Base-by-base conservation (phyloP, 352 stramenopile species). In the Phytophthora capsici region DNA sequence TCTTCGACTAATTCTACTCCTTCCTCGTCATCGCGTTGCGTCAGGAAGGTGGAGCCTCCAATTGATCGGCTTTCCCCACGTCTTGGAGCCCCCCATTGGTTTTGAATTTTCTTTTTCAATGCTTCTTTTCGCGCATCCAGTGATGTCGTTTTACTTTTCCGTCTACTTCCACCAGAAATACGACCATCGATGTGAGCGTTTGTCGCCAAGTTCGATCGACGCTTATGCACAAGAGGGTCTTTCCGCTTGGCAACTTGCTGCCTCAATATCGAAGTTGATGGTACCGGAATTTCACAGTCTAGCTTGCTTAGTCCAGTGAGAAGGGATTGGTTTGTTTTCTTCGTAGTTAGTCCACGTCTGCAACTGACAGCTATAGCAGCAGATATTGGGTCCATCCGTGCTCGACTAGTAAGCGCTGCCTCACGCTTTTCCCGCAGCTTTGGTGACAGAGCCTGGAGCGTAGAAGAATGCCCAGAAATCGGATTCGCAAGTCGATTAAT, bases 401-500 rank as follows among this genome's bases (percentile, higher is more conserved):
- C 61, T 25, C 38, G 51, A 16, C 16, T 52, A 14, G 57, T 63
- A 16, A 74, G n/a, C 12, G 71, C 77, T 4, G 61, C 37, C 23
- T 87, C 76, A 7, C 85, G 79, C 38, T 80, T 84, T 44, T 79
- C 74, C 2, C 85, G 77, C n/a, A 78, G 71, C 6, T 73, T 82
- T 2, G 74, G 74, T 1, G 85, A 80, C 3, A 93, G 63, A 20
- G 85, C 85, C 46, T 85, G 71, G 7, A 93, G 52, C 9, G 83
- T 92, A 25, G 83, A 90, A 9, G 81, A 77, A 58, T 87, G 71
- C 1, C 85, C 81, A n/a, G 73, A 66, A 41, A 93, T 89, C 19
- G 85, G 85, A 57, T 93, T 90, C 12, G 85, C 73, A 1, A 93
- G 73, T 1, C 85, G 77, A 19, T 84, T 52, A 6, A 92, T 70